Evolutionary conservation across 257 asterid species (phyloP).

Genomic region (Nemophila menziesii): DNA sequence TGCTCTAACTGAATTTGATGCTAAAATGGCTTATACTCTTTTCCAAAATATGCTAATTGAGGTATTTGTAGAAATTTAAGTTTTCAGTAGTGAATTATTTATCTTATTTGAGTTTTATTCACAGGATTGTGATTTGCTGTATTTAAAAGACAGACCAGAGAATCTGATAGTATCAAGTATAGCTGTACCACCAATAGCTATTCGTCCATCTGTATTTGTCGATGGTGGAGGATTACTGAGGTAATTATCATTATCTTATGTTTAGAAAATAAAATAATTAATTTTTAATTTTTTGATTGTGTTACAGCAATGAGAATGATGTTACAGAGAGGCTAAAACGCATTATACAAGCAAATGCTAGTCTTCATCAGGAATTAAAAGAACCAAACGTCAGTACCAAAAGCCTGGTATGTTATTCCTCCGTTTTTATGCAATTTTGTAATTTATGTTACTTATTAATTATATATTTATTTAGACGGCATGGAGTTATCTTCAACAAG

Average conservation of each 20-base stretch:
- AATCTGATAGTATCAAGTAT: slow-evolving; percentile 63
- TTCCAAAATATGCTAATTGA: slow-evolving; percentile 63
- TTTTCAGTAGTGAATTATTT: too few species aligned
- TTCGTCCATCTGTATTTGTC: slow-evolving; percentile 92
- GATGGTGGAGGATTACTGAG: slow-evolving; percentile 81
- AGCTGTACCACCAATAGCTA: slow-evolving; percentile 78
- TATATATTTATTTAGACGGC: slow-evolving; percentile 26
- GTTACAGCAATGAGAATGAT: slow-evolving; percentile 92
- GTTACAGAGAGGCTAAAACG: slow-evolving; percentile 58
- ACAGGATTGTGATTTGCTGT: slow-evolving; percentile 89
- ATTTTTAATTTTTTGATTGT: slow-evolving; percentile 3
- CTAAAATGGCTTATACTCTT: slow-evolving; percentile 47
- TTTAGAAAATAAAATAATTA: background rate
- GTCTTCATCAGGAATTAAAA: slow-evolving; percentile 42
- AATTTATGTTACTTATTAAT: background rate
- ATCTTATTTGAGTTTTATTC: background rate
- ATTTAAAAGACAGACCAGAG: slow-evolving; percentile 78
- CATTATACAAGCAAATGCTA: slow-evolving; percentile 67
- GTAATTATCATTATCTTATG: slow-evolving; percentile 20
- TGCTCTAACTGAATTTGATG: slow-evolving; percentile 37
- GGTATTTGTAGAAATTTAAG: slow-evolving; percentile 26
- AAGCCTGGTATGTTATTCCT: slow-evolving; percentile 34
- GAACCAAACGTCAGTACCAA: slow-evolving; percentile 28
- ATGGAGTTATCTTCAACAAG: slow-evolving; percentile 63
- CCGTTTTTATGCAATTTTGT: slow-evolving; percentile 7